Conservation (phyloP, 805 yeast species). For the Hanseniaspora singularis region DNA sequence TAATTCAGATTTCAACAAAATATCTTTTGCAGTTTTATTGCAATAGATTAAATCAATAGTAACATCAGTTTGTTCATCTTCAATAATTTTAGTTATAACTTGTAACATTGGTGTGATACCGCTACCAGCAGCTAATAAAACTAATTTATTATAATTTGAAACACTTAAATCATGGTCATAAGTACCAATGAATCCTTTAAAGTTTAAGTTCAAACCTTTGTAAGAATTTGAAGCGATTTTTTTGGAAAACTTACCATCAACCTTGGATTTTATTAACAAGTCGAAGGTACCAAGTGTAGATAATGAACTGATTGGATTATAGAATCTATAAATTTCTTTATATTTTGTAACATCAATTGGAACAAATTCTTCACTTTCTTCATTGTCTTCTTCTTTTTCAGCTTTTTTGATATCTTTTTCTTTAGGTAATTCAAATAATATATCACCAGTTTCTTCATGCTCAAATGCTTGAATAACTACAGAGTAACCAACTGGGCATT, state of each 20-base stretch:
- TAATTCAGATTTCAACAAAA: slow-evolving; percentile 56
- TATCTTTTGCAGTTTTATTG: slow-evolving; percentile 66
- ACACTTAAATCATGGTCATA: slow-evolving; percentile 37
- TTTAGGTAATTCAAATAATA: slow-evolving; percentile 14
- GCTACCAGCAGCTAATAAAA: slow-evolving; percentile 72
- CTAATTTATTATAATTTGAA: slow-evolving; percentile 51
- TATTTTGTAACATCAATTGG: slow-evolving; percentile 28
- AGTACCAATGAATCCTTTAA: slow-evolving; percentile 72
- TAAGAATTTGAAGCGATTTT: slow-evolving; percentile 38
- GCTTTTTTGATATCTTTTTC: background rate
- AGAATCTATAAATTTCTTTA: slow-evolving; percentile 39
- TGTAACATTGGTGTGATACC: slow-evolving; percentile 87
- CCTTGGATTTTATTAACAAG: slow-evolving; percentile 62
- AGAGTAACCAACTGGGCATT: slow-evolving; percentile 66
- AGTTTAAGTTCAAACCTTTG: slow-evolving; percentile 42
- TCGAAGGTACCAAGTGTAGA: slow-evolving; percentile 65
- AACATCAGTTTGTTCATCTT: slow-evolving; percentile 56
- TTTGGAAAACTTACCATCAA: slow-evolving; percentile 57
- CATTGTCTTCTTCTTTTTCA: slow-evolving; percentile 3
- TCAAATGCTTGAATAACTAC: slow-evolving; percentile 39
- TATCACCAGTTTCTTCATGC: slow-evolving; percentile 13
- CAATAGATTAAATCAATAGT: slow-evolving; percentile 54
- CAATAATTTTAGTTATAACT: slow-evolving; percentile 56
- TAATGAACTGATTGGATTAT: slow-evolving; percentile 64
- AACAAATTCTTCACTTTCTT: slow-evolving; percentile 7